These are phyloP conservation scores for Sugiyamaella sp. DNA, from an alignment of 1,139 yeast genomes.

Conservation along the genomic window DNA sequence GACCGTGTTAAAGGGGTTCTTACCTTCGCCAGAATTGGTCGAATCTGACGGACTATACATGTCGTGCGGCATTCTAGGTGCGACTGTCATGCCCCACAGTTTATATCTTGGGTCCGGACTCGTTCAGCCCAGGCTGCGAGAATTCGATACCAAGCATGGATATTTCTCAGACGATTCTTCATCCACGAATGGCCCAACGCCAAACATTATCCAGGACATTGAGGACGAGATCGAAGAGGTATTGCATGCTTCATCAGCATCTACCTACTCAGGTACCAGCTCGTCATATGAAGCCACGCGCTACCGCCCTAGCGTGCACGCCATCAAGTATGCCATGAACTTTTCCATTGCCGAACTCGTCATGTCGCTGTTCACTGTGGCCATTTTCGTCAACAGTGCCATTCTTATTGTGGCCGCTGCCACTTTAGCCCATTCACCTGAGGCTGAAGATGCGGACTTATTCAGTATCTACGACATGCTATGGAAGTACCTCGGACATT, in stretches of 20 bases:
- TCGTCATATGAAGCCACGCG: conserved; percentile 3
- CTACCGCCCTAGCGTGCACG: conserved; percentile 69
- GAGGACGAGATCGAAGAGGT: conserved; percentile 30
- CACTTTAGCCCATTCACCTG: conserved; percentile 66
- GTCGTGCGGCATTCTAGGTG: conserved; percentile 90
- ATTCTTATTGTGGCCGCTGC: conserved; percentile 86
- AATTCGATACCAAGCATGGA: conserved; percentile 73
- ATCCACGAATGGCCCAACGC: background rate
- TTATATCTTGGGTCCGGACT: conserved; percentile 89
- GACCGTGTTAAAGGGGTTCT: conserved; percentile 68
- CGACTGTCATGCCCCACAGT: conserved; percentile 98
- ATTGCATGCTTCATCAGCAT: conserved; percentile 24
- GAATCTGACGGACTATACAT: conserved; percentile 82
- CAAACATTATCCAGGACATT: conserved; percentile 34
- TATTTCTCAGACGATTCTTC: conserved; percentile 38
- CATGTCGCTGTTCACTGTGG: conserved; percentile 74
- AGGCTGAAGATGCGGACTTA: conserved; percentile 83
- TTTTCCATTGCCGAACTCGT: conserved; percentile 77
- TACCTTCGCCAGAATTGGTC: conserved; percentile 74
- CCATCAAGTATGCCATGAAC: conserved; percentile 68
- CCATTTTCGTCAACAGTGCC: conserved; percentile 83
- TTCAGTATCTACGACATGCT: conserved; percentile 81
- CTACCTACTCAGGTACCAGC: conserved; percentile 24
- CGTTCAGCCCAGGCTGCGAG: conserved; percentile 86
- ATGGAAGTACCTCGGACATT: conserved; percentile 72